Base-by-base conservation (phyloP, 2,329 filamentous ascomycete genomes). In the Penicillium sp. region DNA sequence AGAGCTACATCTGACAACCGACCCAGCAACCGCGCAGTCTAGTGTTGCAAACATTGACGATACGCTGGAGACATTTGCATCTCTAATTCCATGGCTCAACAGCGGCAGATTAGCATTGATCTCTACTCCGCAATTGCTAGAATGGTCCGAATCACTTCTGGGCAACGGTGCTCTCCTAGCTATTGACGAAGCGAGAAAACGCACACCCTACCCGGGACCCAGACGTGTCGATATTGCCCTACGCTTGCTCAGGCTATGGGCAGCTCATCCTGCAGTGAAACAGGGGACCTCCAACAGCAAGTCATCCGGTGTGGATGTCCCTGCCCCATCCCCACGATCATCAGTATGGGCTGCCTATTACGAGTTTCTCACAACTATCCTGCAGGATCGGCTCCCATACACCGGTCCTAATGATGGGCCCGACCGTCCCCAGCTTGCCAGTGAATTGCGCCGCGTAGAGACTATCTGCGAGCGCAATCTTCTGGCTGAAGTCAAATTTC, bases 301-400 rank as follows among this genome's bases (percentile, higher is more conserved):
- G 9, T n/a, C 53, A 13, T 56, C 60, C 36, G 50, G 49, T 43
- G 57, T 57, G 16, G 56, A 55, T 39, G 39, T 50, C 19, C 52
- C 59, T 0, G 60, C 56, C n/a, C 50, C 62, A 16, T 56, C 53
- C 3, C 60, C 65, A 2, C 67, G 62, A 31, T 55, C 63, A 8
- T 76, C 82, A 34, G 83, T 95, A 37, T 96, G 91, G 91, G 84
- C 81, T 60, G 82, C 88, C 54, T 96, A 96, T 68, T 95, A 95
- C 65, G 74, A 82, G 37, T 82, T 87, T 1, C 73, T 96, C 14
- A 95, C 90, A 2, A 77, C 77, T n/a, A 81, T 95, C 30, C 70
- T 96, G 6, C 84, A 86, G 59, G 73, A 82, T 29, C 63, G 52
- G 13, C 55, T 69, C 44, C 39, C 52, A 49, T 84, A 73, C 45